phyloP scores from a whole-genome alignment of 1,284 basidiomycete genomes.

The Trichosporon asahii region DNA sequence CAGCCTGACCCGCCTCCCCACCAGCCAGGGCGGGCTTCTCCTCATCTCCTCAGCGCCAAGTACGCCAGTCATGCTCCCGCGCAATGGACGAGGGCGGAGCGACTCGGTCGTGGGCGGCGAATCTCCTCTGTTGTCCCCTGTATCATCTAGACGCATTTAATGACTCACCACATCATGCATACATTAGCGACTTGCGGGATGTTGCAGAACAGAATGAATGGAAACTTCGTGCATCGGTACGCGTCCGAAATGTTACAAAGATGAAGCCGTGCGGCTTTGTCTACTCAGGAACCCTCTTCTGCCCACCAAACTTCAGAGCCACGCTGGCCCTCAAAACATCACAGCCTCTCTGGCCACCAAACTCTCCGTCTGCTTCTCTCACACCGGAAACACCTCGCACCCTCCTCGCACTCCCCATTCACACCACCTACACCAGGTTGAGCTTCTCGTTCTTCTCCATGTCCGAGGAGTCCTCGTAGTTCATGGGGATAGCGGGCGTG shows the following conservation, averaged over 20 bases:
- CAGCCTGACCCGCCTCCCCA: slow-evolving; percentile 27
- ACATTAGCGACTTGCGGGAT: neutral
- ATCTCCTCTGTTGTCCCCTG: slow-evolving; percentile 8
- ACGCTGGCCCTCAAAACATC: neutral
- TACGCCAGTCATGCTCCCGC: neutral
- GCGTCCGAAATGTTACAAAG: slow-evolving; percentile 6
- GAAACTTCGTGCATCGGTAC: slow-evolving; percentile 1
- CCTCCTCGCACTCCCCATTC: neutral
- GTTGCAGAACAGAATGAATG: neutral
- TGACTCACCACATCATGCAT: neutral
- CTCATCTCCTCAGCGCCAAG: slow-evolving; percentile 42
- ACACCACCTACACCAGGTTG: neutral
- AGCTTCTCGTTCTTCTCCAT: slow-evolving; percentile 7
- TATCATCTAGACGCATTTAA: slow-evolving; percentile 12
- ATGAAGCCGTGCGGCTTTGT: neutral
- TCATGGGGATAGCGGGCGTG: neutral
- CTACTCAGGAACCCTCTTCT: neutral
- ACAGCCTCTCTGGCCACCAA: neutral
- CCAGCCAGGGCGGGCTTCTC: slow-evolving; percentile 41
- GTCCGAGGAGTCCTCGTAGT: slow-evolving; percentile 7
- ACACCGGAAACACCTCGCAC: neutral
- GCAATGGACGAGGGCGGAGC: neutral
- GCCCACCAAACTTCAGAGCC: no score
- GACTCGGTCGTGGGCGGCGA: neutral
- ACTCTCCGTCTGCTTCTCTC: neutral